Conservation (phyloP, 2,329 filamentous ascomycete genomes). For the Teratosphaeria gauchensis region DNA sequence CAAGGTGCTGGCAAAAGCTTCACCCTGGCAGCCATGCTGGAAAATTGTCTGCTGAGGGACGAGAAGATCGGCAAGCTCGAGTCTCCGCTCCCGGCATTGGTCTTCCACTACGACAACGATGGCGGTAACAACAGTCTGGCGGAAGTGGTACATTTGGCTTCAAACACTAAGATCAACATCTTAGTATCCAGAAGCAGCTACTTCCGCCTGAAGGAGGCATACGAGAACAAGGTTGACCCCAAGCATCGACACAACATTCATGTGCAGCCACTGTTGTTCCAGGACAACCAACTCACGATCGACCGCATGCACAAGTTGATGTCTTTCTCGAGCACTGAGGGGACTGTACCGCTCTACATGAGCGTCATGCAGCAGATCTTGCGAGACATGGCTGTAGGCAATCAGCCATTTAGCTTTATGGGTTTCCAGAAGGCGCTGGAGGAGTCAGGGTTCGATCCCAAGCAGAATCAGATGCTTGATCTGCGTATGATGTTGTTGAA, state of each 20-base stretch:
- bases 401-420: slow-evolving; percentile 40
- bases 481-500: slow-evolving; percentile 55
- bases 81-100: slow-evolving; percentile 46
- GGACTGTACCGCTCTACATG: slow-evolving; percentile 44
- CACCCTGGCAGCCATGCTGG: slow-evolving; percentile 49
- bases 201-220: slow-evolving; percentile 32
- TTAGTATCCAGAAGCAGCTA: slow-evolving; percentile 44
- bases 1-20: slow-evolving; percentile 56
- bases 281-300: slow-evolving; percentile 41
- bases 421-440: slow-evolving; percentile 36
- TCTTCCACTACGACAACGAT: slow-evolving; percentile 38
- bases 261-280: slow-evolving; percentile 39
- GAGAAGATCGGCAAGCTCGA: slow-evolving; percentile 35
- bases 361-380: slow-evolving; percentile 48
- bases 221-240: slow-evolving; percentile 29
- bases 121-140: slow-evolving; percentile 39
- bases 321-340: slow-evolving; percentile 36
- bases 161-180: slow-evolving; percentile 39
- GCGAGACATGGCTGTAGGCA: slow-evolving; percentile 43
- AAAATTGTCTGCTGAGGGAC: slow-evolving; percentile 46
- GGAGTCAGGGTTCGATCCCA: slow-evolving; percentile 31
- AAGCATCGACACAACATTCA: slow-evolving; percentile 31
- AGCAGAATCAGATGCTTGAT: slow-evolving; percentile 47
- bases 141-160: slow-evolving; percentile 49
- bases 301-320: slow-evolving; percentile 47